A percentile compares a stretch with the other conserved stretches of the same genome.
phyloP scores from a whole-genome alignment of 2,329 filamentous ascomycete genomes.

The Canariomyces notabilis region DNA sequence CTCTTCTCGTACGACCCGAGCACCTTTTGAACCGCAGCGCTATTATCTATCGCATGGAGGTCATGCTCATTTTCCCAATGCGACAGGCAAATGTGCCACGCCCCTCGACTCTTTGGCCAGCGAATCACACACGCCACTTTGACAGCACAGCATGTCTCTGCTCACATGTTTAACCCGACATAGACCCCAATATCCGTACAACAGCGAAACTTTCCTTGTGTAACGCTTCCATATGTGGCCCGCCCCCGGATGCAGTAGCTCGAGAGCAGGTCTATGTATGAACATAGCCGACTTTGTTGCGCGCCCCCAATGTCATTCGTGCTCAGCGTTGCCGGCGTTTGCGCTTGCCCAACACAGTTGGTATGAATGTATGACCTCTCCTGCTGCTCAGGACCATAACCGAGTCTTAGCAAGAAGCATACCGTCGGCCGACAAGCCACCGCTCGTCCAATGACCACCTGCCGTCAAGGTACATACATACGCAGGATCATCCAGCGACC shows the following conservation, averaged over 20 bases:
- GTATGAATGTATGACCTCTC: neutral
- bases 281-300: neutral
- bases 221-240: constrained; percentile 11
- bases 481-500: too few relatives aligned
- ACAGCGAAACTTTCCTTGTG: constrained; percentile 3
- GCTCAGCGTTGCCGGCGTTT: constrained; percentile 12
- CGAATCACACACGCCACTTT: neutral
- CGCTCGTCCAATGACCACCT: too few relatives aligned
- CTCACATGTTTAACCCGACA: neutral
- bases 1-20: too few relatives aligned
- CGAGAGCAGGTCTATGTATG: too few relatives aligned
- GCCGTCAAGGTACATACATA: too few relatives aligned
- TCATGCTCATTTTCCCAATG: neutral
- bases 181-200: constrained; percentile 4
- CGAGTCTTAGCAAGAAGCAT: neutral
- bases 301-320: constrained; percentile 1
- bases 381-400: too few relatives aligned
- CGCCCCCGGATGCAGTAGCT: too few relatives aligned
- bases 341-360: constrained; percentile 1
- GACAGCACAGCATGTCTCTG: constrained; percentile 5
- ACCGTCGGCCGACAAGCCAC: neutral
- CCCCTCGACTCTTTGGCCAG: neutral
- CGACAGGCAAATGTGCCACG: neutral
- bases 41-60: too few relatives aligned
- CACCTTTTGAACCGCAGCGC: too few relatives aligned